A percentile compares a stretch with the other conserved stretches of the same genome.
These are phyloP conservation scores for Hymenoscyphus linearis DNA, from an alignment of 2,329 filamentous ascomycete genomes.

Conservation along the genomic window DNA sequence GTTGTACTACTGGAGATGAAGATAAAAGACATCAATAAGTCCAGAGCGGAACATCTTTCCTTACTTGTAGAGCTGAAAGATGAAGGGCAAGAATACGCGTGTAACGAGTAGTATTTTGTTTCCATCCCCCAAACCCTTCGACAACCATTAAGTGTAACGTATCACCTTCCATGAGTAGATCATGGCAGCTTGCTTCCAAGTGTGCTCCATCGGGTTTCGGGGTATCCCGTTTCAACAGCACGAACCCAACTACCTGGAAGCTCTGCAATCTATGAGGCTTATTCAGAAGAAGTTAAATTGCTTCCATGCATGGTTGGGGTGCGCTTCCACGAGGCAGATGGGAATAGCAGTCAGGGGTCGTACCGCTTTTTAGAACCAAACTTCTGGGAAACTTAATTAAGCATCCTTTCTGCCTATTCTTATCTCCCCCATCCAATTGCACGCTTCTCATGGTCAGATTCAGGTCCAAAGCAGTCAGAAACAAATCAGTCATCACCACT, in stretches of 20 bases:
- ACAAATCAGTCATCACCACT: not conserved
- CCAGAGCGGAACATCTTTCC: no score
- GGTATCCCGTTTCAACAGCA: not conserved
- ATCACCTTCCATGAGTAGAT: not conserved
- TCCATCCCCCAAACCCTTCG: not conserved
- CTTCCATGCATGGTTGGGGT: not conserved
- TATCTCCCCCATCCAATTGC: not conserved
- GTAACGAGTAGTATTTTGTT: not conserved
- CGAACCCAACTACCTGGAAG: not conserved
- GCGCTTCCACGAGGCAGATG: not conserved
- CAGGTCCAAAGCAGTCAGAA: not conserved
- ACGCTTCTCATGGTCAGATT: not conserved
- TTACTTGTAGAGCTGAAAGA: not conserved
- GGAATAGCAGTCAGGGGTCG: not conserved
- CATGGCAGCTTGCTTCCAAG: not conserved
- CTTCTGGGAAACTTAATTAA: not conserved
- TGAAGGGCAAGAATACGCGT: not conserved
- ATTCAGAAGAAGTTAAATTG: not conserved
- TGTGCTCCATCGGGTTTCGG: not conserved
- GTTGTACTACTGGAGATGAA: no score
- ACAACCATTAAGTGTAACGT: not conserved
- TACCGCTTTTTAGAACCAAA: not conserved
- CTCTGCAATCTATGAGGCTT: not conserved
- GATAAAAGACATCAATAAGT: no score
- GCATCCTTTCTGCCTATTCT: not conserved